Evolutionary conservation across 2,329 filamentous ascomycete genomes (phyloP).

Genomic region (Colletotrichum kahawae): DNA sequence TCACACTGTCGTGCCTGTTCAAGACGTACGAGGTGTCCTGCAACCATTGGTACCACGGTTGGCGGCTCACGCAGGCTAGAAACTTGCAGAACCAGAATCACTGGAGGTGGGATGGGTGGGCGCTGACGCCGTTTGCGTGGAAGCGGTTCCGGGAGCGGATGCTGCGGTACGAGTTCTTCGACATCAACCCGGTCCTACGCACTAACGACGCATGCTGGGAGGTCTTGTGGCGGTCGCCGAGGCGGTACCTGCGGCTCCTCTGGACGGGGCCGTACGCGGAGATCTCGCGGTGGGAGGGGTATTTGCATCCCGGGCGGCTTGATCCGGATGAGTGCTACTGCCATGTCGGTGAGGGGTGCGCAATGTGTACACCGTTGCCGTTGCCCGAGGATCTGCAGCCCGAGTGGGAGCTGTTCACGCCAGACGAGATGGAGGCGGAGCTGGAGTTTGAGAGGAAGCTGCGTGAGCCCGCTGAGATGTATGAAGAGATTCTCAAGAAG

Average conservation of each 20-base stretch:
- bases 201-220: neutral
- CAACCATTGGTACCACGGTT: neutral
- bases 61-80: neutral
- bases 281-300: neutral
- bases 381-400: neutral
- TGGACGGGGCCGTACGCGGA: neutral
- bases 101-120: neutral
- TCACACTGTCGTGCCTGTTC: neutral
- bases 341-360: neutral
- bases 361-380: neutral
- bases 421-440: neutral
- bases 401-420: neutral
- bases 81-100: neutral
- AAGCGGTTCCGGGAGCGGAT: neutral
- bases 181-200: neutral
- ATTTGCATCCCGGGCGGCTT: neutral
- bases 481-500: neutral
- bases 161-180: neutral
- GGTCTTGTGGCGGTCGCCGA: neutral
- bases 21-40: neutral
- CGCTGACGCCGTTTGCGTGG: neutral
- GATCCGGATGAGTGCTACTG: conserved; percentile 7
- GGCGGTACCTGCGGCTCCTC: neutral
- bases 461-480: neutral
- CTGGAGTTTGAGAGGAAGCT: neutral